These are phyloP conservation scores for Argentina anserina DNA, from an alignment of 306 rosid genomes.

Conservation along the genomic window DNA sequence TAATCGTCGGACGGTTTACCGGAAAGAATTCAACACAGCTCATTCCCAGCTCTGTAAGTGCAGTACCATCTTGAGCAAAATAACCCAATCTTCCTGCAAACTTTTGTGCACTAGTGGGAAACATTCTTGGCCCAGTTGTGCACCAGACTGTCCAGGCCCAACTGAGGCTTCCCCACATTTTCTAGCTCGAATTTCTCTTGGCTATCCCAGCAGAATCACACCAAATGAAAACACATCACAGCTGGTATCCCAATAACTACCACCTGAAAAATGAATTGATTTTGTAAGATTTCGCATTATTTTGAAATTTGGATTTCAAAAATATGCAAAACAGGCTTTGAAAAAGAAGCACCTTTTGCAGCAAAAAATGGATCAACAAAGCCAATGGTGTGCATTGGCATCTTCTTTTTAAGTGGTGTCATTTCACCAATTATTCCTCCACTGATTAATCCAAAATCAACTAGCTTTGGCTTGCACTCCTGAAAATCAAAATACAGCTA, in stretches of 20 bases:
- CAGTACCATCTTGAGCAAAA: slow-evolving; percentile 37
- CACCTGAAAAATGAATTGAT: slow-evolving; percentile 22
- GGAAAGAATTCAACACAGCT: slow-evolving; percentile 38
- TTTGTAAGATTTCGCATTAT: not conserved
- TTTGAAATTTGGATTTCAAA: not conserved
- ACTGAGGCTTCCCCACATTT: slow-evolving; percentile 15
- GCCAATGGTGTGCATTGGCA: slow-evolving; percentile 22
- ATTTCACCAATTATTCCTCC: slow-evolving; percentile 18
- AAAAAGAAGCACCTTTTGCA: slow-evolving; percentile 31
- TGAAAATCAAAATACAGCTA: not conserved
- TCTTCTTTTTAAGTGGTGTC: slow-evolving; percentile 29
- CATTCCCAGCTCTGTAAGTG: slow-evolving; percentile 47
- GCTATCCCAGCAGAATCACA: slow-evolving; percentile 49
- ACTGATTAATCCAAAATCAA: slow-evolving; percentile 31
- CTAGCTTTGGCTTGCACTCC: slow-evolving; percentile 51
- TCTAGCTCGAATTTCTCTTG: slow-evolving; percentile 28
- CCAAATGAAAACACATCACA: slow-evolving; percentile 54
- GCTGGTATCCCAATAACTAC: slow-evolving; percentile 37
- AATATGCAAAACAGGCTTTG: not conserved
- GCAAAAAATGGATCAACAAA: slow-evolving; percentile 44
- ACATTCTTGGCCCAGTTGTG: slow-evolving; percentile 60
- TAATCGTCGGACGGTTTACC: slow-evolving; percentile 31
- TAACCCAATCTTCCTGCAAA: slow-evolving; percentile 55
- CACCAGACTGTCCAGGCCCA: slow-evolving; percentile 24
- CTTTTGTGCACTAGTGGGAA: slow-evolving; percentile 45